phyloP scores from a whole-genome alignment of 192 early-diverging fungal genomes.

The Backusella morwellensis region DNA sequence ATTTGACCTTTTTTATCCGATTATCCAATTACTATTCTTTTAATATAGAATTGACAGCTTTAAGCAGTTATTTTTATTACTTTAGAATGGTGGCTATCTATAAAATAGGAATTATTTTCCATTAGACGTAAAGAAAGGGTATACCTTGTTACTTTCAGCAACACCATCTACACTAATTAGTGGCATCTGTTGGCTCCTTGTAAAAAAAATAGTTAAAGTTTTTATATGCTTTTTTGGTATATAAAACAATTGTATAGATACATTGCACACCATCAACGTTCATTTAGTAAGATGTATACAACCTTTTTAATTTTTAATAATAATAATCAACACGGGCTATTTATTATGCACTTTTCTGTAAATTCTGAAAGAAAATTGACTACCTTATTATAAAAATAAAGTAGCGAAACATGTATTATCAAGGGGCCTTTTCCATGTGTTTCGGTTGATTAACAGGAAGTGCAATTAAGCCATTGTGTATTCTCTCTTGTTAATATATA shows the following conservation, averaged over 20 bases:
- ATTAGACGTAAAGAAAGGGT: neutral
- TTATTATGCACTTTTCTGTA: neutral
- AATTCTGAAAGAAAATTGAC: neutral
- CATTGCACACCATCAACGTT: neutral
- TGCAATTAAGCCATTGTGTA: neutral
- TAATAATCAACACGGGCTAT: neutral
- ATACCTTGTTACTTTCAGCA: neutral
- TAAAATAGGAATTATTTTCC: neutral
- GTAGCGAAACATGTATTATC: neutral
- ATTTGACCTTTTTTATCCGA: too few species aligned
- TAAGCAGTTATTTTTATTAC: too few species aligned
- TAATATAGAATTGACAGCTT: too few species aligned
- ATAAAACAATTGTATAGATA: neutral
- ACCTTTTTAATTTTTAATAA: neutral
- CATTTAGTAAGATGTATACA: neutral
- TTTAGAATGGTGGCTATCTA: too few species aligned
- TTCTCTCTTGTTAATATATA: neutral
- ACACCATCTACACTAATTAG: neutral
- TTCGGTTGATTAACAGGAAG: neutral
- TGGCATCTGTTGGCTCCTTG: neutral
- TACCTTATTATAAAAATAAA: neutral
- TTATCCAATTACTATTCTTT: too few species aligned
- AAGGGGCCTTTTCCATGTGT: neutral
- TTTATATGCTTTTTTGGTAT: neutral
- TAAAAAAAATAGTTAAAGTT: neutral